Percentiles rank a stretch among this genome's conserved stretches.
Evolutionary conservation across 169 alveolate species (phyloP).

Genomic region (Cyclospora cayetanensis): DNA sequence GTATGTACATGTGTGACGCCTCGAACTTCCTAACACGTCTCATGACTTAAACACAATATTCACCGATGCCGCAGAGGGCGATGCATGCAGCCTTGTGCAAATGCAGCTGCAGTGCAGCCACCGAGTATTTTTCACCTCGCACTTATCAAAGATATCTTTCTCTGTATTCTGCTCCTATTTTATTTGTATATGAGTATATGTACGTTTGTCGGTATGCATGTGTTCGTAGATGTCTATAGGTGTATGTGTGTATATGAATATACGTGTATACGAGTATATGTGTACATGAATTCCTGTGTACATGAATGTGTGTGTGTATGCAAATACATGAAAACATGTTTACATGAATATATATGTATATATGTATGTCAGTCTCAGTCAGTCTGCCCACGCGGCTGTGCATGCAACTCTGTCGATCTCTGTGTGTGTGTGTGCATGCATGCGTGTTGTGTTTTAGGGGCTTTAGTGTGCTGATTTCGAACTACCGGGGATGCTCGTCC

Average conservation of each 20-base stretch:
- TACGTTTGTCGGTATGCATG: background rate
- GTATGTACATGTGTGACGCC: background rate
- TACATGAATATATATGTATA: background rate
- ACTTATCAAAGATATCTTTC: background rate
- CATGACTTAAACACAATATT: background rate
- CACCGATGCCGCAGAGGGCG: background rate
- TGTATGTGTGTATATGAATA: background rate
- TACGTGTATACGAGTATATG: background rate
- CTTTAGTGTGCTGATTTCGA: background rate
- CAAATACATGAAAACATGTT: background rate
- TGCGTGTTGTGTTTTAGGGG: background rate
- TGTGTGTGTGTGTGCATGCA: background rate
- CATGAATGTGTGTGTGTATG: background rate
- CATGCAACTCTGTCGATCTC: background rate
- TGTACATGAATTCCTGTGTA: background rate
- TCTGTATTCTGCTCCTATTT: background rate
- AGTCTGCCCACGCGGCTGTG: background rate
- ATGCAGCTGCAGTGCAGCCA: background rate
- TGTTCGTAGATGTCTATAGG: background rate
- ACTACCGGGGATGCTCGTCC: slow-evolving; percentile 28
- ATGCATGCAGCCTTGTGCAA: background rate
- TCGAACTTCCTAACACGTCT: background rate
- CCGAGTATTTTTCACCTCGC: background rate
- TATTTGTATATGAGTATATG: no score
- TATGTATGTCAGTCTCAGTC: background rate